phyloP scores from a whole-genome alignment of 2,329 filamentous ascomycete genomes.

The Arachnomyces sp. region DNA sequence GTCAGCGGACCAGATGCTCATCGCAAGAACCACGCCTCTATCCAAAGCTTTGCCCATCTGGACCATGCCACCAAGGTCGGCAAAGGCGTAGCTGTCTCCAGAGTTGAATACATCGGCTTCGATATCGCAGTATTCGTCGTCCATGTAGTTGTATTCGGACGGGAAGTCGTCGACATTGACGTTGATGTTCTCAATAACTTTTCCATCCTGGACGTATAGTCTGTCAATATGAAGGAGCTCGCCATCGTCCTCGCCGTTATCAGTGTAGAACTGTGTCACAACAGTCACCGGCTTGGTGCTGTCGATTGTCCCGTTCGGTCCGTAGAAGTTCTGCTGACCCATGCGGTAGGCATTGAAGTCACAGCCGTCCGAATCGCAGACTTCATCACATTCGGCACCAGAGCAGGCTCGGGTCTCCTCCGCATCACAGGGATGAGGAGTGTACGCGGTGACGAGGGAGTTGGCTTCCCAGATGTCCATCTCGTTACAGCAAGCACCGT shows the following conservation, averaged over 20 bases:
- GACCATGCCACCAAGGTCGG: constrained; percentile 46
- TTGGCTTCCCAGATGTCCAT: constrained; percentile 66
- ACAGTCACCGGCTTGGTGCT: constrained; percentile 54
- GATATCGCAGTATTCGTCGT: constrained; percentile 46
- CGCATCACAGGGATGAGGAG: constrained; percentile 54
- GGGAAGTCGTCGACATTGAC: constrained; percentile 35
- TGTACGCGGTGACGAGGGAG: constrained; percentile 52
- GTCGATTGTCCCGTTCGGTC: constrained; percentile 48
- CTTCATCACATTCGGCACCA: constrained; percentile 47
- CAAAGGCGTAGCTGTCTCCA: constrained; percentile 44
- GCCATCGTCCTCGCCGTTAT: constrained; percentile 40
- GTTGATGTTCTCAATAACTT: constrained; percentile 47
- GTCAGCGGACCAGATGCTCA: constrained; percentile 51
- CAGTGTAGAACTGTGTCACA: constrained; percentile 56
- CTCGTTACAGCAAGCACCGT: constrained; percentile 57
- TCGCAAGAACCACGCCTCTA: constrained; percentile 54
- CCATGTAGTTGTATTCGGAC: constrained; percentile 44
- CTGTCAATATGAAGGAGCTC: constrained; percentile 51
- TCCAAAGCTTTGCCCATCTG: constrained; percentile 48
- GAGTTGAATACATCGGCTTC: constrained; percentile 43
- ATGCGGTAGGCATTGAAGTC: constrained; percentile 61
- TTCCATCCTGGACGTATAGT: constrained; percentile 55
- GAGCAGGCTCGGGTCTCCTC: constrained; percentile 42
- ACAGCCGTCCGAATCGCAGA: constrained; percentile 60
- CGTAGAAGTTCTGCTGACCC: constrained; percentile 56